Base-by-base conservation (phyloP, 129 eudicot genomes). In the Centella asiatica region DNA sequence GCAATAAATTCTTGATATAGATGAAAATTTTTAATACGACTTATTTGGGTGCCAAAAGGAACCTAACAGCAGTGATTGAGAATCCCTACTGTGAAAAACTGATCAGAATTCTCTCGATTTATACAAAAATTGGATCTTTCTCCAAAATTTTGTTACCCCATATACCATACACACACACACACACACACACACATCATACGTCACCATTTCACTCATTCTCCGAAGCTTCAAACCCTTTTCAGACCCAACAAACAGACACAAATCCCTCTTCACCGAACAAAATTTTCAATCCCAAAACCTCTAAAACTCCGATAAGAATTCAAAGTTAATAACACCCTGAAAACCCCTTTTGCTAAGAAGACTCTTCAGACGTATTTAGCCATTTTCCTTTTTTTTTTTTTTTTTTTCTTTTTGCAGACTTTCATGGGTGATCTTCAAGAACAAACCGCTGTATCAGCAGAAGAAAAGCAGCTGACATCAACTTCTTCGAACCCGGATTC, bases 361-460 rank as follows among this genome's bases (percentile, higher is more conserved):
- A n/a, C n/a, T n/a, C n/a, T n/a, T n/a, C n/a, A n/a, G n/a, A n/a
- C n/a, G n/a, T n/a, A n/a, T n/a, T n/a, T n/a, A n/a, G n/a, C n/a
- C n/a, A n/a, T n/a, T n/a, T n/a, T n/a, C n/a, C n/a, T n/a, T n/a
- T 37, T 13, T 13, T 37, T 42, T 42, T 42, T 42, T 2, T 10
- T 28, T 34, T 45, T 56, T 24, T 1, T 13, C 1, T 56, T 49
- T 62, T 62, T 47, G 26, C 17, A 42, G 40, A 15, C 15, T 61
- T 74, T 60, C 19, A 70, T 76, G 83, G 83, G 79, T 46, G 75
- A 69, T 73, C 62, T 69, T 25, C 55, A 71, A 64, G 79, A 69
- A 39, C 64, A 65, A 25, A 58, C 39, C 76, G 73, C 32, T 37
- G 58, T 19, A 29, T 70, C 36, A 1, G 8, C 42, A 22, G 73